phyloP scores from a whole-genome alignment of 2,329 filamentous ascomycete genomes.

The Leptographium flavum region DNA sequence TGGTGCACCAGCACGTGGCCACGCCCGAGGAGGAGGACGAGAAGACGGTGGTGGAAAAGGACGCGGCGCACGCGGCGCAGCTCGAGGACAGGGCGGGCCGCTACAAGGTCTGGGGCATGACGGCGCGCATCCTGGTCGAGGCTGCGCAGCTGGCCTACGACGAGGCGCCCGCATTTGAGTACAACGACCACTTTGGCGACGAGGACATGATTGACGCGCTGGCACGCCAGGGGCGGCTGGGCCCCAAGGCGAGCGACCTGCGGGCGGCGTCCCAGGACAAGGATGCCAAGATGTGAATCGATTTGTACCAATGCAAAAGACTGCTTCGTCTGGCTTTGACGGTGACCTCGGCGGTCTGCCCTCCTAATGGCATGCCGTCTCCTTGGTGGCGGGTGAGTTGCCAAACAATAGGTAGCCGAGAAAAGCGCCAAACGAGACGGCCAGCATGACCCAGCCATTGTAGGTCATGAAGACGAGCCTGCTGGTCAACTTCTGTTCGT shows the following conservation, averaged over 20 bases:
- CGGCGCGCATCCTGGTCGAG: conserved; percentile 78
- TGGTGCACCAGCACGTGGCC: conserved; percentile 54
- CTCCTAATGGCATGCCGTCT: conserved; percentile 71
- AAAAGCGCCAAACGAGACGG: conserved; percentile 79
- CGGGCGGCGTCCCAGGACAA: too few species aligned
- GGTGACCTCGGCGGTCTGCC: too few species aligned
- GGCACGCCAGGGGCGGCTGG: conserved; percentile 27
- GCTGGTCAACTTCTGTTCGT: neutral
- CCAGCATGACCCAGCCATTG: conserved; percentile 94
- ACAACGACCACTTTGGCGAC: conserved; percentile 39
- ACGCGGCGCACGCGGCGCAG: conserved; percentile 7
- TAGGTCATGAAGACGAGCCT: conserved; percentile 99
- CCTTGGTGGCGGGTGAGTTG: conserved; percentile 57
- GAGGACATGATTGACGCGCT: conserved; percentile 33
- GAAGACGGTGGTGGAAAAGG: neutral
- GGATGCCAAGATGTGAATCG: conserved; percentile 23
- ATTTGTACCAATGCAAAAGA: neutral
- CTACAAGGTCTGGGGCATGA: conserved; percentile 92
- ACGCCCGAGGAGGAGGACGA: conserved; percentile 29
- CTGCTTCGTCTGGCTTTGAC: too few species aligned
- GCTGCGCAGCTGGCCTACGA: conserved; percentile 73
- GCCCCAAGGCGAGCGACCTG: conserved; percentile 17
- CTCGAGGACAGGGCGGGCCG: conserved; percentile 25
- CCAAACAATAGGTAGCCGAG: conserved; percentile 78
- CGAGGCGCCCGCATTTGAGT: conserved; percentile 72